Conservation (phyloP, 2,329 filamentous ascomycete genomes). For the Claviceps spartinae region DNA sequence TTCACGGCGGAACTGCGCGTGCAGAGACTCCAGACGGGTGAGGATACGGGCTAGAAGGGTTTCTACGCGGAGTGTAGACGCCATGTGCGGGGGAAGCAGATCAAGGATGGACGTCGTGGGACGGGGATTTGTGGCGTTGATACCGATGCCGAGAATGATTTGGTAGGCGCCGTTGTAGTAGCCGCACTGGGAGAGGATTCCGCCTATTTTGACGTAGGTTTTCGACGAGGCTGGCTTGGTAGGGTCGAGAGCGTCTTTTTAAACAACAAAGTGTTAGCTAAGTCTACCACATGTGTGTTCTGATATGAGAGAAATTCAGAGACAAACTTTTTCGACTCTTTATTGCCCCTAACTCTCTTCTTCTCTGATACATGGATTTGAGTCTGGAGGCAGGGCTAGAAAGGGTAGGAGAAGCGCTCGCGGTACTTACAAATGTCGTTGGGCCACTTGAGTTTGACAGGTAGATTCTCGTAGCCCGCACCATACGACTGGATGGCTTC, state of each 20-base stretch:
- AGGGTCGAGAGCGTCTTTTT: conserved; percentile 51
- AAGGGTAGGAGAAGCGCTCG: not conserved
- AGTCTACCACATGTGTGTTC: not conserved
- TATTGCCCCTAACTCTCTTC: not conserved
- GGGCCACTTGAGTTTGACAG: conserved; percentile 89
- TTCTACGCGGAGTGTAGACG: conserved; percentile 54
- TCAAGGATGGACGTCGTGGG: conserved; percentile 81
- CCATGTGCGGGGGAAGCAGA: conserved; percentile 39
- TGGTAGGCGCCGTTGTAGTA: conserved; percentile 70
- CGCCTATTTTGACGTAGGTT: conserved; percentile 76
- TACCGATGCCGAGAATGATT: conserved; percentile 70
- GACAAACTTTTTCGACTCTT: not conserved
- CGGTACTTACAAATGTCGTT: conserved; percentile 67
- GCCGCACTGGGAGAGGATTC: conserved; percentile 80
- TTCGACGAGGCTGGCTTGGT: conserved; percentile 30
- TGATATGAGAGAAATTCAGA: no score
- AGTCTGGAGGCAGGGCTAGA: no score
- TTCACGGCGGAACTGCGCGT: conserved; percentile 56
- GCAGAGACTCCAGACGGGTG: conserved; percentile 63
- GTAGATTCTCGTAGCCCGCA: conserved; percentile 57
- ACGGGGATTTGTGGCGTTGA: conserved; percentile 73
- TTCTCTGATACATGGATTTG: not conserved
- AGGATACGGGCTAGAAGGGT: conserved; percentile 71
- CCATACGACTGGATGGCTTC: conserved; percentile 73
- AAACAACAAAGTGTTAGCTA: not conserved